These are phyloP conservation scores for Coffea humblotiana DNA, from an alignment of 305 asterid genomes.

Conservation along the genomic window DNA sequence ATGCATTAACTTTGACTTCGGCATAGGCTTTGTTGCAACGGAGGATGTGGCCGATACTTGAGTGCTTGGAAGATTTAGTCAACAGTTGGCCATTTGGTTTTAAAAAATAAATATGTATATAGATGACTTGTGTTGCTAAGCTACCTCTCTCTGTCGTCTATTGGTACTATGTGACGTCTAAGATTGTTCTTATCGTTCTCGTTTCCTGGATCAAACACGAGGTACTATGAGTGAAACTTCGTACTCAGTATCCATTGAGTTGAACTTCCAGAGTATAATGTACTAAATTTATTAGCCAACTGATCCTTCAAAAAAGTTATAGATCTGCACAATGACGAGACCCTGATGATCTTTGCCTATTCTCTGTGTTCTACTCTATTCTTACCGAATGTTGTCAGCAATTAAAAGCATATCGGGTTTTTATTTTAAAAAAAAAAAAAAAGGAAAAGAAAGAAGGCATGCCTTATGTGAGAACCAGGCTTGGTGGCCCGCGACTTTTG, in stretches of 20 bases:
- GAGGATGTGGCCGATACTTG: conserved; percentile 51
- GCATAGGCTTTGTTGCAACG: conserved; percentile 52
- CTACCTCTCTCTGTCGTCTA: not conserved
- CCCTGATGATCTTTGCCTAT: not conserved
- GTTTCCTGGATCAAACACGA: not conserved
- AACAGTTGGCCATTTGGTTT: not conserved
- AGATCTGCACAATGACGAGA: no score
- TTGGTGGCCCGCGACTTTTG: no score
- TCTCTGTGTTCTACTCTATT: not conserved
- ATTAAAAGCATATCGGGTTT: not conserved
- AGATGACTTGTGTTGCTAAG: not conserved
- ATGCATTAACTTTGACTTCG: conserved; percentile 75
- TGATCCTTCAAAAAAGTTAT: not conserved
- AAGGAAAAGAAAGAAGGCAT: no score
- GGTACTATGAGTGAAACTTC: not conserved
- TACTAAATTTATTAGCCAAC: not conserved
- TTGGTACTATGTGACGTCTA: not conserved
- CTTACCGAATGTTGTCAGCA: not conserved
- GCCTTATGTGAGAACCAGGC: no score
- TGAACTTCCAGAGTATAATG: not conserved
- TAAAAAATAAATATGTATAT: conserved; percentile 1
- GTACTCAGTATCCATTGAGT: not conserved
- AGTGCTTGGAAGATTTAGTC: conserved; percentile 16
- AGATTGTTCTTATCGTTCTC: not conserved
- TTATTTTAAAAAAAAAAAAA: no score